Percentiles rank a stretch among this genome's conserved stretches.
These are phyloP conservation scores for Spatholobus suberectus DNA, from an alignment of 306 rosid species.

Conservation along the genomic window DNA sequence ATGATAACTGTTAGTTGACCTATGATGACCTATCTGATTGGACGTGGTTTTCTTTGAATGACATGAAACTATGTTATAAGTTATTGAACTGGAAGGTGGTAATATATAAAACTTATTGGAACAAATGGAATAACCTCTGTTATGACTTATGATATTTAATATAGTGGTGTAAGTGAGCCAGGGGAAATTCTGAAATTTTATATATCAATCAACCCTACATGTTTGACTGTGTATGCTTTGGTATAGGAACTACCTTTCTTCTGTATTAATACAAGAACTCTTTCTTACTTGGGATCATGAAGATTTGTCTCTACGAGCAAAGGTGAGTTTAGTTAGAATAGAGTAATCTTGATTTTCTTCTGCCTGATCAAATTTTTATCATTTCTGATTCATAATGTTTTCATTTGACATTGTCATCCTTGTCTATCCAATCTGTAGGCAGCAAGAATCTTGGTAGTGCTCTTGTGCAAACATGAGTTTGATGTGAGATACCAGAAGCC, in stretches of 20 bases:
- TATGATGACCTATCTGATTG: conserved; percentile 20
- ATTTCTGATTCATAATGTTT: conserved; percentile 6
- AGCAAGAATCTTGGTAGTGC: conserved; percentile 93
- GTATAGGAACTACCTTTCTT: conserved; percentile 92
- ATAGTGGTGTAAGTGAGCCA: background rate
- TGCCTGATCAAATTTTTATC: conserved; percentile 13
- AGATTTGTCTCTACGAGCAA: conserved; percentile 86
- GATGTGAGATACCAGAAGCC: conserved; percentile 98
- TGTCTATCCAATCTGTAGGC: conserved; percentile 61
- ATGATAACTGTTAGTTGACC: conserved; percentile 26
- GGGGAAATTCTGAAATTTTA: conserved; percentile 17
- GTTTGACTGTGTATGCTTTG: conserved; percentile 35
- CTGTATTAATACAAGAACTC: conserved; percentile 96
- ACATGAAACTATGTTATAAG: background rate
- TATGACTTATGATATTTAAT: background rate
- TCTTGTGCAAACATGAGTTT: conserved; percentile 97
- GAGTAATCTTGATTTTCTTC: conserved; percentile 23
- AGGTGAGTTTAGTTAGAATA: conserved; percentile 56
- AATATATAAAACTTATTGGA: background rate
- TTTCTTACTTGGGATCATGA: conserved; percentile 99
- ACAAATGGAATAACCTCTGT: conserved; percentile 24
- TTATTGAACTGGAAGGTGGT: conserved; percentile 3
- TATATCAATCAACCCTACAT: background rate
- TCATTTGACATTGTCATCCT: conserved; percentile 14
- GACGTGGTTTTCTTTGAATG: conserved; percentile 2